A percentile compares a stretch with the other conserved stretches of the same genome.
Evolutionary conservation across 202 grass and related monocot species (phyloP).

Genomic region (Panicum hallii): DNA sequence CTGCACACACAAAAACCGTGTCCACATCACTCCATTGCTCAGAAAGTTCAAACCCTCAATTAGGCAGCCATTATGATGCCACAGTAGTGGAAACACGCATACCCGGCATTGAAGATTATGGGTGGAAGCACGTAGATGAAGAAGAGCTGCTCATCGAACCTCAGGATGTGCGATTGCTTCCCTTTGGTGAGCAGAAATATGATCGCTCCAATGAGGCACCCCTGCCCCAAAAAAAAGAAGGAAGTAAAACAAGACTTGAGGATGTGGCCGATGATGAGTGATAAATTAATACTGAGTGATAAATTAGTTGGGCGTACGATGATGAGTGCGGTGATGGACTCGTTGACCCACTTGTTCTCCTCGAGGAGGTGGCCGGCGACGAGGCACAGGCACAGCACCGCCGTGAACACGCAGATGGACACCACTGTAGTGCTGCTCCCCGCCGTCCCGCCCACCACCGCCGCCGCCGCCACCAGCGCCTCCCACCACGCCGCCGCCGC

Average conservation of each 20-base stretch:
- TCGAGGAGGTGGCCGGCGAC: constrained; percentile 75
- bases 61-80: constrained; percentile 11
- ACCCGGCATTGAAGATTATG: constrained; percentile 97
- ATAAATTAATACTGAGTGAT: background rate
- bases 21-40: background rate
- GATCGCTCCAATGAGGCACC: constrained; percentile 65
- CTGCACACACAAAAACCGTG: constrained; percentile 41
- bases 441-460: background rate
- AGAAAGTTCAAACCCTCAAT: background rate
- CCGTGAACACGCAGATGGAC: constrained; percentile 78
- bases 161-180: constrained; percentile 70
- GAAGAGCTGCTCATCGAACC: constrained; percentile 91
- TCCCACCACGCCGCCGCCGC: background rate
- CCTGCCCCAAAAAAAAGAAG: constrained; percentile 44
- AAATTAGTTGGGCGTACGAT: constrained; percentile 49
- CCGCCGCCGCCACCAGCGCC: background rate
- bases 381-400: constrained; percentile 80
- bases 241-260: no score
- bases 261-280: no score
- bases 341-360: constrained; percentile 85
- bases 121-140: constrained; percentile 94
- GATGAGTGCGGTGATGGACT: constrained; percentile 74
- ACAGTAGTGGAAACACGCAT: background rate
- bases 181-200: constrained; percentile 72
- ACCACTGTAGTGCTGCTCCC: constrained; percentile 57